Percentiles rank a stretch among this genome's conserved stretches.
Conservation (phyloP, 805 yeast species). For the Yamadazyma scolyti region DNA sequence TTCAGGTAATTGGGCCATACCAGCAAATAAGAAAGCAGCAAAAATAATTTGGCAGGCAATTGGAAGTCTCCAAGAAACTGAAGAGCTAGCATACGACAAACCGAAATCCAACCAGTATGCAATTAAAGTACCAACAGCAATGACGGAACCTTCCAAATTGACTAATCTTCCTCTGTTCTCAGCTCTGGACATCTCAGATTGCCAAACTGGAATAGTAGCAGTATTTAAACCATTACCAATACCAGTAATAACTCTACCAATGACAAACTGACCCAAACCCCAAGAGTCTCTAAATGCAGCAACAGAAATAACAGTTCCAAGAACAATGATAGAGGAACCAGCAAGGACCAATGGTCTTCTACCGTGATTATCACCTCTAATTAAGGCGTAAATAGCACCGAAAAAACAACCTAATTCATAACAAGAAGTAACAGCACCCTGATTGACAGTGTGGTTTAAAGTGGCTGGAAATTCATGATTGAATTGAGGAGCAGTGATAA, state of each 20-base stretch:
- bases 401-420: constrained; percentile 59
- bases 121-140: constrained; percentile 66
- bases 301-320: constrained; percentile 40
- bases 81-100: constrained; percentile 56
- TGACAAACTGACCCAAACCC: constrained; percentile 68
- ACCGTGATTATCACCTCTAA: constrained; percentile 38
- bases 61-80: constrained; percentile 45
- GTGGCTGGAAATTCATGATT: constrained; percentile 39
- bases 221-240: constrained; percentile 41
- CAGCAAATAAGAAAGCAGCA: constrained; percentile 39
- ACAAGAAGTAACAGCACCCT: constrained; percentile 69
- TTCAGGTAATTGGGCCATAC: constrained; percentile 53
- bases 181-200: constrained; percentile 43
- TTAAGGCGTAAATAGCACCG: constrained; percentile 40
- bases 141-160: constrained; percentile 46
- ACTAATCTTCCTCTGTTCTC: constrained; percentile 39
- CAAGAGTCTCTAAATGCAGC: constrained; percentile 35
- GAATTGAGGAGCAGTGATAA: constrained; percentile 36
- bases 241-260: constrained; percentile 51
- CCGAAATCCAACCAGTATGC: constrained; percentile 65
- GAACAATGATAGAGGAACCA: constrained; percentile 36
- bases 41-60: constrained; percentile 61
- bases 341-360: constrained; percentile 37
- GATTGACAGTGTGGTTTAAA: constrained; percentile 36
- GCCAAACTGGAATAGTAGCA: constrained; percentile 46